phyloP scores from a whole-genome alignment of 345 rosid genomes.

The Gossypioides kirkii region DNA sequence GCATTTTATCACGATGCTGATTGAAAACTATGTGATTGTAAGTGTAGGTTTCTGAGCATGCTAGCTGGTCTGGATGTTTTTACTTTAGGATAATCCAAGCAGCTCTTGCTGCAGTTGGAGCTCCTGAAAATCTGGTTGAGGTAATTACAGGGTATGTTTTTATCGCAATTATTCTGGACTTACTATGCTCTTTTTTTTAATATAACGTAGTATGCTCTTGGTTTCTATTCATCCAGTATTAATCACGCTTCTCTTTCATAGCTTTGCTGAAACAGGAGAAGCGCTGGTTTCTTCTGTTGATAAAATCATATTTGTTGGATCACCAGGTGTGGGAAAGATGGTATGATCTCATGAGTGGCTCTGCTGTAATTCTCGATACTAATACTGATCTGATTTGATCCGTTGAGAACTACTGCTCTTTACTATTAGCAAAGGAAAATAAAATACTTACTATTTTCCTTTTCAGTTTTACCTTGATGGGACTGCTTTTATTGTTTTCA shows the following conservation, averaged over 20 bases:
- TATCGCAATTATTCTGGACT: slow-evolving; percentile 7
- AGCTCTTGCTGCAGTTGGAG: slow-evolving; percentile 94
- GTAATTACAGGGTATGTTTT: slow-evolving; percentile 81
- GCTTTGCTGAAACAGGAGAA: slow-evolving; percentile 97
- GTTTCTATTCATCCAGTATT: slow-evolving; percentile 1
- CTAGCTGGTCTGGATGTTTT: slow-evolving; percentile 96
- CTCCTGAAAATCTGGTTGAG: slow-evolving; percentile 93
- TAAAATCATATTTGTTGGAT: slow-evolving; percentile 94
- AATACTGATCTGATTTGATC: slow-evolving; percentile 4
- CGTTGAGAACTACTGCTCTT: neutral
- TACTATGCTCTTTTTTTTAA: neutral
- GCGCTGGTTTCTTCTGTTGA: slow-evolving; percentile 89
- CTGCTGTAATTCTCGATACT: slow-evolving; percentile 2
- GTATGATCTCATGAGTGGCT: slow-evolving; percentile 35
- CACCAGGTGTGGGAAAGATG: slow-evolving; percentile 92
- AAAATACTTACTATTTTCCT: neutral
- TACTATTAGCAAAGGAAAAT: neutral
- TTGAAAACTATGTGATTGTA: slow-evolving; percentile 20
- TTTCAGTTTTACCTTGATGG: neutral
- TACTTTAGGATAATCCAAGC: slow-evolving; percentile 89
- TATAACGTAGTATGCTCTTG: neutral
- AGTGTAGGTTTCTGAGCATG: slow-evolving; percentile 82
- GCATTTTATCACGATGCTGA: slow-evolving; percentile 14
- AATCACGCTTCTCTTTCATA: slow-evolving; percentile 24
- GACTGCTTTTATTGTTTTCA: neutral